phyloP scores from a whole-genome alignment of 257 asterid species.

The Solanum chmielewskii region DNA sequence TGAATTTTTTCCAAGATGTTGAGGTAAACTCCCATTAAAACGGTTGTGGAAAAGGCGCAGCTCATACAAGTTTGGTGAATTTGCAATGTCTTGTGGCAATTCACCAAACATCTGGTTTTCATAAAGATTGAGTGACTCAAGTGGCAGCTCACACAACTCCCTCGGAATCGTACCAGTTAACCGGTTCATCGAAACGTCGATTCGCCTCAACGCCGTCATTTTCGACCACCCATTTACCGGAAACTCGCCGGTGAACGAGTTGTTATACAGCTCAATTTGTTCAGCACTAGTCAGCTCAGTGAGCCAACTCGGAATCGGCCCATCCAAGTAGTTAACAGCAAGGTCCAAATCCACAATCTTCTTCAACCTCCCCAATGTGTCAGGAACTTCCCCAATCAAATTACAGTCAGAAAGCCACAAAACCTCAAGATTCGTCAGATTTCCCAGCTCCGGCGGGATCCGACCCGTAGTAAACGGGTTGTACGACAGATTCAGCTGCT shows the following conservation, averaged over 20 bases:
- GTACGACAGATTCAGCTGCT: constrained; percentile 81
- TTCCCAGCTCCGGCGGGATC: constrained; percentile 82
- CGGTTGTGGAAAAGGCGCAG: constrained; percentile 70
- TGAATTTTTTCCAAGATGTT: constrained; percentile 64
- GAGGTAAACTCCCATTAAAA: constrained; percentile 49
- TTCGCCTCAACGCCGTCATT: constrained; percentile 62
- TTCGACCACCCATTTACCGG: constrained; percentile 77
- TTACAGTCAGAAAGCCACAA: constrained; percentile 80
- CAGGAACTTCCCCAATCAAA: constrained; percentile 69
- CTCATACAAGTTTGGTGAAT: constrained; percentile 72
- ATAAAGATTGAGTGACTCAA: constrained; percentile 85
- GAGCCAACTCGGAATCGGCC: constrained; percentile 58
- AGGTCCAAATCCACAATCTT: constrained; percentile 67
- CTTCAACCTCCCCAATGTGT: constrained; percentile 58
- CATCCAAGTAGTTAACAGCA: constrained; percentile 57
- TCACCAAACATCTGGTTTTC: constrained; percentile 65
- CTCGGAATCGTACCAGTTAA: constrained; percentile 64
- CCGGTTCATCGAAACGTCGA: constrained; percentile 84
- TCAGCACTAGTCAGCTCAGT: constrained; percentile 54
- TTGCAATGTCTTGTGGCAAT: constrained; percentile 54
- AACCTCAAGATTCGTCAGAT: constrained; percentile 56
- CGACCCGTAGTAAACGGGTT: constrained; percentile 81
- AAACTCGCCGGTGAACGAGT: constrained; percentile 68
- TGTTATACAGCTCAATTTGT: constrained; percentile 86
- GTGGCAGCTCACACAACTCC: constrained; percentile 74